Conservation (phyloP, 148 eudicot genomes). For the Rhododendron mucronatum region DNA sequence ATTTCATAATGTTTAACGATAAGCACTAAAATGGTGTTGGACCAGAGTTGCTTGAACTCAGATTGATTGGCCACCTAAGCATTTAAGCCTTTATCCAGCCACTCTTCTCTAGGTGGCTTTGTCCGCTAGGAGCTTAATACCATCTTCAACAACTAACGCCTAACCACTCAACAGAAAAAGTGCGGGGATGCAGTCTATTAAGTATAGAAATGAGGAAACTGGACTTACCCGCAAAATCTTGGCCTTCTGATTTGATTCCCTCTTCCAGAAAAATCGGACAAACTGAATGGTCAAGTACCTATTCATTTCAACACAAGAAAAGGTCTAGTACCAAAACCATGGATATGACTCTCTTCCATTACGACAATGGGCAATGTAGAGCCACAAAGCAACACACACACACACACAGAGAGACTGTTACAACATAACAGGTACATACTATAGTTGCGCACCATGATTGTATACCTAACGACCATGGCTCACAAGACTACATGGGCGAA, state of each 20-base stretch:
- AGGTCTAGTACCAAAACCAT: background rate
- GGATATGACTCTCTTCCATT: background rate
- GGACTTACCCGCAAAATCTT: constrained; percentile 85
- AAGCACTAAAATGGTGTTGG: background rate
- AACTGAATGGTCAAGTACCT: constrained; percentile 95
- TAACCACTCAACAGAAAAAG: background rate
- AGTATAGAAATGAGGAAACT: background rate
- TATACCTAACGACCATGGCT: background rate
- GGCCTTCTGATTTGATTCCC: constrained; percentile 98
- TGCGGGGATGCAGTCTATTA: constrained; percentile 45
- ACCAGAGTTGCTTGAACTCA: background rate
- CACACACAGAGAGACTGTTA: background rate
- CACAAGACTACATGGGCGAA: background rate
- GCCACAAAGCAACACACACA: background rate
- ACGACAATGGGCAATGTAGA: background rate
- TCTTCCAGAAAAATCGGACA: constrained; percentile 98
- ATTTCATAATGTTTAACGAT: background rate
- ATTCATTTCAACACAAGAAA: constrained; percentile 1
- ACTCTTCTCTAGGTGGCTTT: background rate
- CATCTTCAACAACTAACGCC: background rate
- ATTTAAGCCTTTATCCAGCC: constrained; percentile 7
- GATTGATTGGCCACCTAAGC: background rate
- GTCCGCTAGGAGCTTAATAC: constrained; percentile 4
- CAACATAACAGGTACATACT: background rate
- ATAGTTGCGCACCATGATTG: background rate